These are phyloP conservation scores for Exserohilum turcica DNA, from an alignment of 2,329 filamentous ascomycete species.

Conservation along the genomic window DNA sequence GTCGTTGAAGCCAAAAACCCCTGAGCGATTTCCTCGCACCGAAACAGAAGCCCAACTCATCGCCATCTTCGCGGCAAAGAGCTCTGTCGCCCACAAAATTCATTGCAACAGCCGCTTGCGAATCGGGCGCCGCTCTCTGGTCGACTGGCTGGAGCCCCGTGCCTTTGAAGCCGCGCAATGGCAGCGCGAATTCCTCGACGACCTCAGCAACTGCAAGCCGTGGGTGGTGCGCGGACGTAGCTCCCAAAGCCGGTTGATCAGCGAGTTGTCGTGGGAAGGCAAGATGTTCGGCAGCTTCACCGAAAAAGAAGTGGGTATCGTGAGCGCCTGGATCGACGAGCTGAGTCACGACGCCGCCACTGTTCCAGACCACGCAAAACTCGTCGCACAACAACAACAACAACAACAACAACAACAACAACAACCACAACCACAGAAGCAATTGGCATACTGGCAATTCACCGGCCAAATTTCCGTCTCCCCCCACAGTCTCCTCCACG, in stretches of 20 bases:
- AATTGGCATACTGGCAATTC: conserved; percentile 27
- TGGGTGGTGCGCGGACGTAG: conserved; percentile 53
- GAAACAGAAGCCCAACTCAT: conserved; percentile 20
- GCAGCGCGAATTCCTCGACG: conserved; percentile 47
- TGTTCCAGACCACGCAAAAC: background rate
- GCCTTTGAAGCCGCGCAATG: conserved; percentile 36
- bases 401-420: too few relatives aligned
- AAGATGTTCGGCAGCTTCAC: conserved; percentile 60
- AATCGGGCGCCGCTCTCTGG: conserved; percentile 48
- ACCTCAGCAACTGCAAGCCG: conserved; percentile 43
- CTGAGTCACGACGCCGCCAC: conserved; percentile 22
- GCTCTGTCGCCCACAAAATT: conserved; percentile 47
- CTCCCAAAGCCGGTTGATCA: conserved; percentile 49
- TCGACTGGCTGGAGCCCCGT: conserved; percentile 51
- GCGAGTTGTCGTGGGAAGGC: conserved; percentile 54
- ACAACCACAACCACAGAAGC: too few relatives aligned
- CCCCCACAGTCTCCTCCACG: too few relatives aligned
- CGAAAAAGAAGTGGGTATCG: conserved; percentile 46
- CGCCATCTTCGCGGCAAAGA: conserved; percentile 48
- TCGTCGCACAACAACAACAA: too few relatives aligned
- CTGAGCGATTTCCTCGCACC: conserved; percentile 15
- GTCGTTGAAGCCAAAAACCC: conserved; percentile 13
- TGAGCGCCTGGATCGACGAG: conserved; percentile 51
- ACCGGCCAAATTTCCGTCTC: conserved; percentile 10
- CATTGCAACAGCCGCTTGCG: conserved; percentile 49